These are phyloP conservation scores for Alopecurus myosuroides DNA, from an alignment of 176 grass and related monocot species.

Conservation along the genomic window DNA sequence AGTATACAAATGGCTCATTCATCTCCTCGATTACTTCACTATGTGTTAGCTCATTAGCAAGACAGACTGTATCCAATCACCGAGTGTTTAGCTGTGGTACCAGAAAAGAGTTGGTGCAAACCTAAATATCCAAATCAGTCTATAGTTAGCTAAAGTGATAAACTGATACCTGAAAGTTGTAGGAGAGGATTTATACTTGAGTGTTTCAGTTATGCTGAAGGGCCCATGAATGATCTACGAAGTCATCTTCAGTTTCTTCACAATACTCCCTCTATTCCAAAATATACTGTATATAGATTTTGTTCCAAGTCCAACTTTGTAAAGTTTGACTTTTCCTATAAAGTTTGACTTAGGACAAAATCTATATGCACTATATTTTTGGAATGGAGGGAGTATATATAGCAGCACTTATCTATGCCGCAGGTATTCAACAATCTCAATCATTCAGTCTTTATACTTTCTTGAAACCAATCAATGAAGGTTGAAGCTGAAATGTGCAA, in stretches of 20 bases:
- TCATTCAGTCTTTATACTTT: background rate
- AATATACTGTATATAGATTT: background rate
- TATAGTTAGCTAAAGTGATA: background rate
- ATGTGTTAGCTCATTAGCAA: background rate
- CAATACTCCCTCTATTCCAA: background rate
- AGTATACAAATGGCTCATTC: background rate
- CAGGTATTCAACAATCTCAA: background rate
- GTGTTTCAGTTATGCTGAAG: background rate
- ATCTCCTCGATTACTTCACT: background rate
- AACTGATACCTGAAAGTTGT: background rate
- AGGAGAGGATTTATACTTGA: constrained; percentile 3
- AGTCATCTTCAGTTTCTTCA: background rate
- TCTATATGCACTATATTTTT: background rate
- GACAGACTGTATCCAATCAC: background rate
- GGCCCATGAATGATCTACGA: background rate
- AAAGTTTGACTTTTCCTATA: too few species aligned
- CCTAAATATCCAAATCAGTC: background rate
- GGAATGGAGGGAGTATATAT: background rate
- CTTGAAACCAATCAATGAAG: background rate
- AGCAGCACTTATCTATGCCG: background rate
- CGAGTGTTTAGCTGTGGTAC: background rate
- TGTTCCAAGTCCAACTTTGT: background rate
- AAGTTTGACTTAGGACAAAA: background rate
- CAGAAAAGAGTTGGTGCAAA: constrained; percentile 9
- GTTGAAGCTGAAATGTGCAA: constrained; percentile 10